A percentile compares a stretch with the other conserved stretches of the same genome.
These are phyloP conservation scores for Backusella westeae DNA, from an alignment of 192 early-diverging fungal genomes.

Conservation along the genomic window DNA sequence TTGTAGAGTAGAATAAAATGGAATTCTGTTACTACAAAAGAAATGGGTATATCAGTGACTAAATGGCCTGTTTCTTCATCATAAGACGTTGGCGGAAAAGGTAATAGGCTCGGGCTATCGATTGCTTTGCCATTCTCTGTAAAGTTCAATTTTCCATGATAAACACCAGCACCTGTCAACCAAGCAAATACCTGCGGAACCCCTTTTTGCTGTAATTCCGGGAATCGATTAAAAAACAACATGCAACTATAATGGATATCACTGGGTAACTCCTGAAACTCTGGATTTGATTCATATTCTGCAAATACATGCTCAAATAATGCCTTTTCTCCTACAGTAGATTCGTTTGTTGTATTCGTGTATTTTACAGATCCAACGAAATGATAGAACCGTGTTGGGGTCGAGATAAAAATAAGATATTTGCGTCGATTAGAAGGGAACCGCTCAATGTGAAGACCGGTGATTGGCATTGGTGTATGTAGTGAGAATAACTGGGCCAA, in stretches of 20 bases:
- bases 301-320: slow-evolving; percentile 80
- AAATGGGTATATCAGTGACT: slow-evolving; percentile 59
- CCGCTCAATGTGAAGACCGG: slow-evolving; percentile 77
- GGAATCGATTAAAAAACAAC: slow-evolving; percentile 64
- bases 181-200: slow-evolving; percentile 82
- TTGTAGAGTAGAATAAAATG: slow-evolving; percentile 86
- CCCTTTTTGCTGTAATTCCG: slow-evolving; percentile 62
- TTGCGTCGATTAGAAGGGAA: slow-evolving; percentile 68
- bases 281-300: slow-evolving; percentile 63
- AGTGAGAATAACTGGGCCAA: slow-evolving; percentile 70
- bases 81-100: slow-evolving; percentile 26
- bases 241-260: slow-evolving; percentile 54
- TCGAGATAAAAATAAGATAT: slow-evolving; percentile 80
- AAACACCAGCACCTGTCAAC: slow-evolving; percentile 87
- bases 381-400: slow-evolving; percentile 87
- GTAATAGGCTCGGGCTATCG: not conserved
- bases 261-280: slow-evolving; percentile 55
- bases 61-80: slow-evolving; percentile 33
- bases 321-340: slow-evolving; percentile 38
- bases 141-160: slow-evolving; percentile 78
- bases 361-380: slow-evolving; percentile 68
- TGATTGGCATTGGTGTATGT: slow-evolving; percentile 65
- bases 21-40: slow-evolving; percentile 83
- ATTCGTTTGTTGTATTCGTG: slow-evolving; percentile 39
- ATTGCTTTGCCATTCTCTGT: slow-evolving; percentile 73